Evolutionary conservation across 345 rosid species (phyloP), one percentile per base, ranked within the genome.

Genomic region (Citrus sp.): DNA sequence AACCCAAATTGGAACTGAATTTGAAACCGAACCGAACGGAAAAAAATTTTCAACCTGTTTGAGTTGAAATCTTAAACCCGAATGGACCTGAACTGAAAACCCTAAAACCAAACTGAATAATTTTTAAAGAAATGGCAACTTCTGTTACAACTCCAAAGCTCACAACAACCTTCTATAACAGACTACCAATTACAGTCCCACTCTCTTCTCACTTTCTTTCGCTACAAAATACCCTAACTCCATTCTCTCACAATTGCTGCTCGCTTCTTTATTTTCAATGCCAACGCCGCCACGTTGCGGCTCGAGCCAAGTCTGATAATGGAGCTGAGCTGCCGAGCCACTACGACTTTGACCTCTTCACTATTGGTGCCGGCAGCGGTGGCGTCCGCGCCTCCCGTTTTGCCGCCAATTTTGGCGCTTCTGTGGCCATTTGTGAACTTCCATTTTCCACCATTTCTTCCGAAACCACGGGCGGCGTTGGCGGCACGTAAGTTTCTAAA

Each of bases 331-430:
- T 86, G 6, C 59, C 84, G 6, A 89, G 86, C 67, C 86, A 78
- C 72, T 95, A 89, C 81, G 98, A 95, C 81, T 95, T 90, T 77
- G 99, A 93, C 86, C 96, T 95, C 78, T 95, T 95, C 87, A 95
- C 99, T 40, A 87, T 95, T 64, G 99, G 98, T 72, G 99, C 98
- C 6, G 99, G 98, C 3, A 93, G 98, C 73, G 99, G 98, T 49
- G 98, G 98, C 19, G 98, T 95, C 81, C 97, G 99, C 9, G 99
- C 97, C 56, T 92, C 98, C 51, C 98, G 98, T 54, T 93, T 93
- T 72, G 94, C 97, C 7, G 82, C 99, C 73, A 89, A 87, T 88
- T 90, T 87, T 67, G 99, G 98, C 21, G 97, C 97, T 35, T 82
- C 93, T 54, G 99, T 91, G 65, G 99, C 99, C 74, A 88, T 95